Base-by-base conservation (phyloP, 768 basidiomycete species). In the Russula dissimulans region DNA sequence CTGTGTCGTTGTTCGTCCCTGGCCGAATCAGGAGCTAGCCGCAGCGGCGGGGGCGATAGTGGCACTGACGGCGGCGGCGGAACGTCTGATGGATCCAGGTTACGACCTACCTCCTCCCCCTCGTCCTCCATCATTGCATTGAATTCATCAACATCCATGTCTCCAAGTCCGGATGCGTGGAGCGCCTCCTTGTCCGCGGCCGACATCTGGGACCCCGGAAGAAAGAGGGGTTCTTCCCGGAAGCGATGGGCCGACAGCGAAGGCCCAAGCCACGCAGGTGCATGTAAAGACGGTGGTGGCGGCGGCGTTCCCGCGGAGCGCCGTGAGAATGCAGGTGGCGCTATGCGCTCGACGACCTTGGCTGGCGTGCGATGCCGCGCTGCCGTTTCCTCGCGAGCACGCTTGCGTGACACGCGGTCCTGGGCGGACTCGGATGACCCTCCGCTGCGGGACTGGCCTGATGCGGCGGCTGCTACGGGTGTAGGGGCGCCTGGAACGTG, bases 111-210 rank as follows among this genome's bases (percentile, higher is more conserved):
- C 66, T 86, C 84, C 61, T 81, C 81, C 11, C 78, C 83, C 2
- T 84, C 82, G 31, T 75, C 83, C 55, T 82, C 81, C 18, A 86
- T 70, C 75, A 86, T 76, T 29, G 78, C 81, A 22, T 73, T 76
- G 39, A 89, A 70, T 68, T 89, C 86, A 26, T 81, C 78, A 5
- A 71, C 76, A 59, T 77, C 74, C 87, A 90, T 87, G 61, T 77
- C 75, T 3, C 84, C 86, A 32, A 91, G 72, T 5, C 87, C 87
- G 1, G 84, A 82, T 31, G 76, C 77, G 41, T 76, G 76, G 47
- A 89, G 75, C 5, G 76, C 75, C 53, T 77, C 79, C 64, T 77
- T 74, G 41, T 82, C 79, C 34, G 76, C 77, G 32, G 74, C 75
- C 3, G 87, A 85, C 41, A 86, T 75, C 67, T 73, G 71, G 32